These are phyloP conservation scores for Fonsecaea monophora DNA, from an alignment of 2,329 filamentous ascomycete species.

Conservation along the genomic window DNA sequence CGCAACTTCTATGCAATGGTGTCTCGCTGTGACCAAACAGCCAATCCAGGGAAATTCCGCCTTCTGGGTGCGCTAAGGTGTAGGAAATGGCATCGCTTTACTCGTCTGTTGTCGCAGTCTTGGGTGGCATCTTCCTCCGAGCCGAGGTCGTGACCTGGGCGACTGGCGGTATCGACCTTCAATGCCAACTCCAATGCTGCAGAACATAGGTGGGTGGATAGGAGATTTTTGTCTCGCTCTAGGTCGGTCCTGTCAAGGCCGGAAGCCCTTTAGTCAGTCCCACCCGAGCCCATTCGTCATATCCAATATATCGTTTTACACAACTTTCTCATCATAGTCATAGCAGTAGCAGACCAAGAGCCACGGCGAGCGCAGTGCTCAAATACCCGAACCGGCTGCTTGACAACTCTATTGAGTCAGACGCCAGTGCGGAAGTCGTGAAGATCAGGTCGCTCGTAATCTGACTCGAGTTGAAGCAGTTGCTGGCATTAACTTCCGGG, in stretches of 20 bases:
- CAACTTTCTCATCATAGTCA: constrained; percentile 15
- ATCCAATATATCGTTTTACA: neutral
- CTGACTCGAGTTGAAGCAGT: constrained; percentile 86
- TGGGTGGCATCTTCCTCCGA: neutral
- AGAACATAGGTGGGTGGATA: neutral
- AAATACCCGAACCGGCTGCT: constrained; percentile 29
- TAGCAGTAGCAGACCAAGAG: constrained; percentile 23
- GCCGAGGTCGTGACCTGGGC: neutral
- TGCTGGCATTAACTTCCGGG: constrained; percentile 74
- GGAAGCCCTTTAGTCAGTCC: neutral
- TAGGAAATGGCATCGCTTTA: neutral
- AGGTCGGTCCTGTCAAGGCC: neutral
- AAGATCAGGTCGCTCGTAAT: constrained; percentile 81
- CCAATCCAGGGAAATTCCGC: neutral
- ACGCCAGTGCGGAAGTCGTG: constrained; percentile 39
- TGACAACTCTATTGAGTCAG: constrained; percentile 16
- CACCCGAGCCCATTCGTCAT: neutral
- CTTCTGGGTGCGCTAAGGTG: neutral
- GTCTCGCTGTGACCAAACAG: neutral
- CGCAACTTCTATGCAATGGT: neutral
- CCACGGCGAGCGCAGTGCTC: constrained; percentile 24
- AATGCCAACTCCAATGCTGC: neutral
- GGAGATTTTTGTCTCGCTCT: neutral
- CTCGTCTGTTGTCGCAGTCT: neutral
- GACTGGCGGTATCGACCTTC: neutral